Evolutionary conservation across 352 stramenopile genomes (phyloP), one percentile per base, ranked within the genome.

Genomic region (Pythium myriotylum): DNA sequence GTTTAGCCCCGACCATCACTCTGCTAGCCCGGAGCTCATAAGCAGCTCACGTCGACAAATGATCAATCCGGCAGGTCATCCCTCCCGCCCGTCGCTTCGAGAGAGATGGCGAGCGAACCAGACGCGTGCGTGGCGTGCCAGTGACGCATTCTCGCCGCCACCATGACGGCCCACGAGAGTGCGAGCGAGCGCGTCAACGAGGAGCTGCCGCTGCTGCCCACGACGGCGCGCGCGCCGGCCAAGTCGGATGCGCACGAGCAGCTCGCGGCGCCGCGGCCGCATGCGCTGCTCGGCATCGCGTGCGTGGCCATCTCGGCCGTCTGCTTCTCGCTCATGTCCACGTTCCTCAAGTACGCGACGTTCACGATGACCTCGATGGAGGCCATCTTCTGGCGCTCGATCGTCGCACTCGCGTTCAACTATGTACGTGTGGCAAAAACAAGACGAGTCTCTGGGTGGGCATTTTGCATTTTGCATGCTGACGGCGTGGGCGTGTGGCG

Each of bases 261-360:
- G n/a, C n/a, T 58, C 37, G 22, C 4, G 6, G 29, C 35, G 14
- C 14, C n/a, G 40, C 70, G 68, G 29, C 79, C 77, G 20, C 82
- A 89, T 65, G 68, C 69, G 37, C 62, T 91, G 20, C 53, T 86
- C 12, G 84, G 82, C 40, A 81, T 94, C 27, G 67, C 73, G 50
- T 87, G 71, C 55, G 81, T 94, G 20, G 84, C 84, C 13, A 56
- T 77, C 27, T 94, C 84, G 33, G 82, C 84, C 24, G 74, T 94
- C 41, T 91, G 81, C 67, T 94, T 94, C 62, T 90, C 79, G 54
- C 68, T 91, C 73, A 91, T 92, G 81, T 91, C 85, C 16, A 91
- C 79, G 16, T 70, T 91, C 47, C 49, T 91, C 72, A 94, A 94
- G 77, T 89, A 80, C 56, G 79, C 79, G 39, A 89, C 80, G 40